A percentile compares a stretch with the other conserved stretches of the same genome.
Conservation (phyloP, 371 early-diverging fungal species). For the Mucor irregularis region DNA sequence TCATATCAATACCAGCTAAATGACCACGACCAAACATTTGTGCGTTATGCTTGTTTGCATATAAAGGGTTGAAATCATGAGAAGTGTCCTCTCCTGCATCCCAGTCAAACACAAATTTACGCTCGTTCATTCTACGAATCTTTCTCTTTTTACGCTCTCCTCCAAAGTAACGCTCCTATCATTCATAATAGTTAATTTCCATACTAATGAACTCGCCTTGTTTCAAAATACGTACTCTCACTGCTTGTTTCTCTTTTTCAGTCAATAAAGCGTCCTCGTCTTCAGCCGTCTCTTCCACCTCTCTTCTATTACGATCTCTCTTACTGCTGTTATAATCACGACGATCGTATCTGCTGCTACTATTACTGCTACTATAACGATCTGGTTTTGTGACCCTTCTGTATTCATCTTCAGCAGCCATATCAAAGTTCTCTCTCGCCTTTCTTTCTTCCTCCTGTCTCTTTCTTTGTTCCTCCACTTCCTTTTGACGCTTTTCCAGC, state of each 20-base stretch:
- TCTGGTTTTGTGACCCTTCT: slow-evolving; percentile 36
- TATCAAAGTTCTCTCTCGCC: slow-evolving; percentile 56
- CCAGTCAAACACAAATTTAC: slow-evolving; percentile 98
- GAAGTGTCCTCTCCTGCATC: slow-evolving; percentile 95
- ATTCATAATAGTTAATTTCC: background rate
- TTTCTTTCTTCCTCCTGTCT: slow-evolving; percentile 67
- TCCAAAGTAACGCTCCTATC: slow-evolving; percentile 87
- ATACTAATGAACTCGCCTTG: background rate
- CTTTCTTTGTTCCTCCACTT: slow-evolving; percentile 73
- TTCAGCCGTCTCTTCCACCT: slow-evolving; percentile 4
- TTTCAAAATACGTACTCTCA: slow-evolving; percentile 30
- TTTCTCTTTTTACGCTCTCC: slow-evolving; percentile 76
- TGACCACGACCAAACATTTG: slow-evolving; percentile 93
- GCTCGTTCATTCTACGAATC: slow-evolving; percentile 83
- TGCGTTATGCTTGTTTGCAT: slow-evolving; percentile 76
- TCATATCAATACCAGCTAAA: slow-evolving; percentile 87
- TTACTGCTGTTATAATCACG: slow-evolving; percentile 4
- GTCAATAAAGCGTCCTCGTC: slow-evolving; percentile 28
- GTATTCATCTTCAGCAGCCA: slow-evolving; percentile 53
- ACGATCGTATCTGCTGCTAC: slow-evolving; percentile 9
- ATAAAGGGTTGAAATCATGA: slow-evolving; percentile 87
- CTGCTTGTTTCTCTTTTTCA: slow-evolving; percentile 53
- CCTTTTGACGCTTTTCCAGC: slow-evolving; percentile 77
- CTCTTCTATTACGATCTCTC: slow-evolving; percentile 9
- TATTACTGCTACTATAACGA: slow-evolving; percentile 21